These are phyloP conservation scores for Kingdonia uniflora DNA, from an alignment of 164 flowering plant genomes.

Conservation along the genomic window DNA sequence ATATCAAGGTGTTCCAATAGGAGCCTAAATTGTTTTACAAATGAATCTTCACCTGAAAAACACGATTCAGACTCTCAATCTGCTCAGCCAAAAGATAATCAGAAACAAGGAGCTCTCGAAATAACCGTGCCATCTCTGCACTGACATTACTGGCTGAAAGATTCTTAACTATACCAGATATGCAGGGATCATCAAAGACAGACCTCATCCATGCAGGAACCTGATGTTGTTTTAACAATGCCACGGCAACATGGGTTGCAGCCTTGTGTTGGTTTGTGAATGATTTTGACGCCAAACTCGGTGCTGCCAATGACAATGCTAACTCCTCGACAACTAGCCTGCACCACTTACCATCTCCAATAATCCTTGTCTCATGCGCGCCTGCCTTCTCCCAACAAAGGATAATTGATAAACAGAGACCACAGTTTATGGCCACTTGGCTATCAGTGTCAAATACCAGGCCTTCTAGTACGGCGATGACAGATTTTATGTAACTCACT, in stretches of 20 bases:
- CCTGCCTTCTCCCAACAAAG: slow-evolving; percentile 48
- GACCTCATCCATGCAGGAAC: slow-evolving; percentile 62
- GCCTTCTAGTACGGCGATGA: slow-evolving; percentile 61
- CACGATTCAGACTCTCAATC: slow-evolving; percentile 30
- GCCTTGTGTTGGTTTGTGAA: slow-evolving; percentile 52
- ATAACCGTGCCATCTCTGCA: slow-evolving; percentile 44
- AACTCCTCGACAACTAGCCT: slow-evolving; percentile 74
- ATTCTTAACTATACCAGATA: slow-evolving; percentile 50
- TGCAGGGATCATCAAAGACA: slow-evolving; percentile 49
- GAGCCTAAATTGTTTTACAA: neutral
- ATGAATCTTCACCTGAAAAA: slow-evolving; percentile 51
- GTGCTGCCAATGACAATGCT: slow-evolving; percentile 55
- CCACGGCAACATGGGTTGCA: slow-evolving; percentile 45
- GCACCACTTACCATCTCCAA: slow-evolving; percentile 46
- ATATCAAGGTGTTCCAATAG: too few relatives aligned
- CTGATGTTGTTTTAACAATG: slow-evolving; percentile 41
- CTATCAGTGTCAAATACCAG: slow-evolving; percentile 40
- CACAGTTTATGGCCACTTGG: slow-evolving; percentile 63
- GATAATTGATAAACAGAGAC: slow-evolving; percentile 50
- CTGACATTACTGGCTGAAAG: slow-evolving; percentile 42
- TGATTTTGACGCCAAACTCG: slow-evolving; percentile 50
- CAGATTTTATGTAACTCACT: slow-evolving; percentile 32
- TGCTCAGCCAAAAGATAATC: slow-evolving; percentile 49
- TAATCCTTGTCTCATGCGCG: slow-evolving; percentile 11
- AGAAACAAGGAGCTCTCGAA: slow-evolving; percentile 39